phyloP scores from a whole-genome alignment of 495 filamentous ascomycete species.

The Diplogelasinospora grovesii region DNA sequence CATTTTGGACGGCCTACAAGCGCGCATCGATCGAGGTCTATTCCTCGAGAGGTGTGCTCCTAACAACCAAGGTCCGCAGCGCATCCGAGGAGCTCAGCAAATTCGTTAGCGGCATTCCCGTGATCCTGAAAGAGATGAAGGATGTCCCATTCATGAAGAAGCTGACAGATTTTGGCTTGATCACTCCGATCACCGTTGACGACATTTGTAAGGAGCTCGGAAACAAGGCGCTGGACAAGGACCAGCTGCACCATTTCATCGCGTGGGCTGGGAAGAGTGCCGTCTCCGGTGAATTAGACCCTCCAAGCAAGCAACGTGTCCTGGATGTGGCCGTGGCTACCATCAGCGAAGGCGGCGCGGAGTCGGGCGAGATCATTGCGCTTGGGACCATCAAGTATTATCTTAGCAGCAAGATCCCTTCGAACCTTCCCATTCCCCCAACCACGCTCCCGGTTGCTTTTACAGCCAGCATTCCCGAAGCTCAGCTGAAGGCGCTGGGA shows the following conservation, averaged over 20 bases:
- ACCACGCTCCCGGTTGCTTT: slow-evolving; percentile 75
- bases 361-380: slow-evolving; percentile 60
- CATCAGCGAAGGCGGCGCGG: slow-evolving; percentile 51
- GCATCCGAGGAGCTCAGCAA: slow-evolving; percentile 70
- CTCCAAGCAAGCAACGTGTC: slow-evolving; percentile 52
- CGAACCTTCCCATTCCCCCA: slow-evolving; percentile 77
- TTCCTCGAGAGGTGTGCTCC: slow-evolving; percentile 77
- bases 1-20: slow-evolving; percentile 88
- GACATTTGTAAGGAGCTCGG: slow-evolving; percentile 80
- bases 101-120: slow-evolving; percentile 87
- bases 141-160: slow-evolving; percentile 65
- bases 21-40: slow-evolving; percentile 76
- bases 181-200: slow-evolving; percentile 75
- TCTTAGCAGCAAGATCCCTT: slow-evolving; percentile 67
- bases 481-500: slow-evolving; percentile 66
- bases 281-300: slow-evolving; percentile 58
- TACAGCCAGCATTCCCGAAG: slow-evolving; percentile 47
- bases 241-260: slow-evolving; percentile 73
- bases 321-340: slow-evolving; percentile 76
- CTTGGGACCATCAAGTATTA: slow-evolving; percentile 69
- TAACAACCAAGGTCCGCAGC: slow-evolving; percentile 68
- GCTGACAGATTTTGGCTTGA: slow-evolving; percentile 68
- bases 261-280: slow-evolving; percentile 71
- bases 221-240: slow-evolving; percentile 63
- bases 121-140: slow-evolving; percentile 69